phyloP scores from a whole-genome alignment of 2,329 filamentous ascomycete species.

The Nemania sp. region DNA sequence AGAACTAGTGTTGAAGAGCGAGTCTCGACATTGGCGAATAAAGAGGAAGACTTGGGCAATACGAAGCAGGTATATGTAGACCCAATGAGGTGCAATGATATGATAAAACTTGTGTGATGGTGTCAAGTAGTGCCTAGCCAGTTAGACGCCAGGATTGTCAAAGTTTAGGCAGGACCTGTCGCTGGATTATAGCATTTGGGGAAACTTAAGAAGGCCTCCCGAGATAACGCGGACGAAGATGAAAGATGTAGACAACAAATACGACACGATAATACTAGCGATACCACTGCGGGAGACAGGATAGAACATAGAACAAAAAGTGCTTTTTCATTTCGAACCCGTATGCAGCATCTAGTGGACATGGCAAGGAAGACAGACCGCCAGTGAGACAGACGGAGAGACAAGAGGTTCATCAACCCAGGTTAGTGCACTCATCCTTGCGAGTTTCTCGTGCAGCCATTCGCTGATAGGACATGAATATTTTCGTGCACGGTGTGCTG shows the following conservation, averaged over 20 bases:
- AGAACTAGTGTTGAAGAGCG: background rate
- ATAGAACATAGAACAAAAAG: background rate
- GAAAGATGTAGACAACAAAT: slow-evolving; percentile 1
- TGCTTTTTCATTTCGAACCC: slow-evolving; percentile 5
- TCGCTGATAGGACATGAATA: slow-evolving; percentile 8
- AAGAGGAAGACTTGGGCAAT: background rate
- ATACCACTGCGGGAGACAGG: slow-evolving; percentile 6
- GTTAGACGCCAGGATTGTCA: background rate
- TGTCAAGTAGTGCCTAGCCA: background rate
- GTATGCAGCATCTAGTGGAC: slow-evolving; percentile 1
- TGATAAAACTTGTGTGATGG: background rate
- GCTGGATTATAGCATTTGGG: background rate
- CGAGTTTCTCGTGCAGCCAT: slow-evolving; percentile 19
- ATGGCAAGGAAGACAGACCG: background rate
- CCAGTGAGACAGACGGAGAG: slow-evolving; percentile 2
- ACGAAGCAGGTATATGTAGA: background rate
- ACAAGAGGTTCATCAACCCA: slow-evolving; percentile 9
- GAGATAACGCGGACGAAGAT: slow-evolving; percentile 2
- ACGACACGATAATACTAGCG: slow-evolving; percentile 11
- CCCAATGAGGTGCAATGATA: background rate
- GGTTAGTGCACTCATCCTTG: slow-evolving; percentile 17
- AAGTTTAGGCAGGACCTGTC: slow-evolving; percentile 5
- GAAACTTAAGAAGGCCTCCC: background rate
- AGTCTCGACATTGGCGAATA: background rate
- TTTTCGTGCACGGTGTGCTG: slow-evolving; percentile 22